Evolutionary conservation across 331 rosid genomes (phyloP).

Genomic region (Malus hybrid): DNA sequence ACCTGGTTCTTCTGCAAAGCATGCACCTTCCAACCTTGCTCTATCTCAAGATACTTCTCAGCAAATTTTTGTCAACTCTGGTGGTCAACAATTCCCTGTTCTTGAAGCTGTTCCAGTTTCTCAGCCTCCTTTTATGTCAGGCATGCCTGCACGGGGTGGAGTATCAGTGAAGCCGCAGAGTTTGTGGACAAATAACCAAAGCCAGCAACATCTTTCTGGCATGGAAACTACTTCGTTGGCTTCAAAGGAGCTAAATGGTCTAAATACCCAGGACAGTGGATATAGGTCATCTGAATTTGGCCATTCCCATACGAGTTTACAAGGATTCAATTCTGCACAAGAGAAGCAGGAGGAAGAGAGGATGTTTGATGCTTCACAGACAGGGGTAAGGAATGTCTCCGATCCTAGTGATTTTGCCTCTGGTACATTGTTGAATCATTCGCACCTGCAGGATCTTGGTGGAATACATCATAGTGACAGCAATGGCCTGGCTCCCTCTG

Average conservation of each 20-base stretch:
- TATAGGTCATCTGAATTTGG: conserved; percentile 14
- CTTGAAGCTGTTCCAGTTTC: conserved; percentile 30
- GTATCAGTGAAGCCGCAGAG: conserved; percentile 16
- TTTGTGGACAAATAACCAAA: conserved; percentile 22
- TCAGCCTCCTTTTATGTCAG: conserved; percentile 20
- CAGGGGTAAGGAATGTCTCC: conserved; percentile 23
- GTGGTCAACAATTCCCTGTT: conserved; percentile 30
- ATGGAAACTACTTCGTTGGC: conserved; percentile 16
- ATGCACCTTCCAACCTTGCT: conserved; percentile 22
- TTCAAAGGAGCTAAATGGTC: conserved; percentile 23
- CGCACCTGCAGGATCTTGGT: conserved; percentile 27
- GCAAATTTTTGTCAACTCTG: conserved; percentile 2
- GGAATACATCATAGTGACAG: conserved; percentile 11
- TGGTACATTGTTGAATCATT: conserved; percentile 18
- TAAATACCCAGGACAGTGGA: conserved; percentile 19
- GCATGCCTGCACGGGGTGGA: conserved; percentile 28
- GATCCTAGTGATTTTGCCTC: conserved; percentile 23
- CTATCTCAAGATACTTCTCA: conserved; percentile 30
- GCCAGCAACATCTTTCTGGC: conserved; percentile 26
- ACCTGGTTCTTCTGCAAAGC: conserved; percentile 17
- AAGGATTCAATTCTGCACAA: conserved; percentile 18
- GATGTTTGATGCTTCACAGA: conserved; percentile 13
- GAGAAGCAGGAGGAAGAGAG: conserved; percentile 13
- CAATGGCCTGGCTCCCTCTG: conserved; percentile 17
- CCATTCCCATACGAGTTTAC: conserved; percentile 15